A percentile compares a stretch with the other conserved stretches of the same genome.
Conservation (phyloP, 768 basidiomycete genomes). For the Phylloporus arenicola region DNA sequence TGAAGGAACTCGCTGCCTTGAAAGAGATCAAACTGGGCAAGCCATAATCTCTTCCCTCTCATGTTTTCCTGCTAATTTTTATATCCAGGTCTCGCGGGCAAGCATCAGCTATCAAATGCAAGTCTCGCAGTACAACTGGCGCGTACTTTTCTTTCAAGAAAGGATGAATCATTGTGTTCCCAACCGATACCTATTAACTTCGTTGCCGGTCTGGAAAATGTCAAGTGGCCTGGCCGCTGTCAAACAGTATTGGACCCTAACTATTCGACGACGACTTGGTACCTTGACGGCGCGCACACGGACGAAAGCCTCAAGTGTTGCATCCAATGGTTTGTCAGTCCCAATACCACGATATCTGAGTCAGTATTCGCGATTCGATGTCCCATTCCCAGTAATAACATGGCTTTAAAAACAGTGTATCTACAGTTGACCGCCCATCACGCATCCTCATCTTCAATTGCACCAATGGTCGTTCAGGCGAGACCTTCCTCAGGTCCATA, state of each 20-base stretch:
- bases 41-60: conserved; percentile 5
- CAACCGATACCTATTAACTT: conserved; percentile 47
- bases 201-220: conserved; percentile 54
- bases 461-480: conserved; percentile 82
- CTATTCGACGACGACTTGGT: conserved; percentile 62
- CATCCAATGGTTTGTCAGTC: conserved; percentile 79
- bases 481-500: conserved; percentile 59
- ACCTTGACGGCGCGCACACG: conserved; percentile 94
- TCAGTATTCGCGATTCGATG: conserved; percentile 11
- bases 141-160: conserved; percentile 51
- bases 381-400: conserved; percentile 3
- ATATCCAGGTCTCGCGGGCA: conserved; percentile 69
- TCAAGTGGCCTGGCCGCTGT: conserved; percentile 94
- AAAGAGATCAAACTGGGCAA: conserved; percentile 57
- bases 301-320: conserved; percentile 84
- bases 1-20: conserved; percentile 48
- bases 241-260: conserved; percentile 70
- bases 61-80: conserved; percentile 2
- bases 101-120: conserved; percentile 86
- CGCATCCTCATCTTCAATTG: conserved; percentile 92
- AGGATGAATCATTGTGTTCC: conserved; percentile 12
- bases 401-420: not conserved
- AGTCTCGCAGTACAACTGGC: conserved; percentile 75
- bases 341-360: conserved; percentile 44
- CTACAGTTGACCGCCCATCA: conserved; percentile 22